Percentiles rank a stretch among this genome's conserved stretches.
phyloP scores from a whole-genome alignment of 2,329 filamentous ascomycete genomes.

The Colletotrichum destructivum region DNA sequence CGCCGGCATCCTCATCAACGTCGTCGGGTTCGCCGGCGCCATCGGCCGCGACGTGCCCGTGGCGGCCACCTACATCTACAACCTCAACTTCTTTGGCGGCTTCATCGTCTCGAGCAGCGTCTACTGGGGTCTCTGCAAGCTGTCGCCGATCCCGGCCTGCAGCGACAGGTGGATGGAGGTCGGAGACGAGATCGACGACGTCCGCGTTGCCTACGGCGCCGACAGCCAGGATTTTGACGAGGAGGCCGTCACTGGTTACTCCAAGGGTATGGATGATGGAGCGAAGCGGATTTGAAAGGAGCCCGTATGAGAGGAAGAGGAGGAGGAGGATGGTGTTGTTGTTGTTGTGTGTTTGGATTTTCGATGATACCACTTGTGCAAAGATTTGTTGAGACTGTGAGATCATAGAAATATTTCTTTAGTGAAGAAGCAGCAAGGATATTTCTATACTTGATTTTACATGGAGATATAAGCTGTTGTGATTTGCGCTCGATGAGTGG shows the following conservation, averaged over 20 bases:
- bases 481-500: too few relatives aligned
- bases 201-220: conserved; percentile 63
- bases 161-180: conserved; percentile 86
- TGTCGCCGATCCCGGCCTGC: conserved; percentile 81
- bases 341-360: conserved; percentile 9
- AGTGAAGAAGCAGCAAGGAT: too few relatives aligned
- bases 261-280: conserved; percentile 17
- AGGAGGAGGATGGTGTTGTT: too few relatives aligned
- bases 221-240: conserved; percentile 58
- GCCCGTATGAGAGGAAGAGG: neutral
- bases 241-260: conserved; percentile 41
- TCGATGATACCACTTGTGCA: conserved; percentile 34
- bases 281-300: conserved; percentile 15
- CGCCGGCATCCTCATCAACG: conserved; percentile 87
- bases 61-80: conserved; percentile 89
- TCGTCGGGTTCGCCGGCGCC: conserved; percentile 90
- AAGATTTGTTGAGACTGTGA: neutral
- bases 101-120: conserved; percentile 77
- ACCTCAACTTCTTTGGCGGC: conserved; percentile 90
- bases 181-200: conserved; percentile 72
- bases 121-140: conserved; percentile 79
- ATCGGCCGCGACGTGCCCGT: conserved; percentile 80
- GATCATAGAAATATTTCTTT: too few relatives aligned
- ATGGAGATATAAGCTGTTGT: too few relatives aligned
- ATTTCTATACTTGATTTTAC: too few relatives aligned